phyloP scores from a whole-genome alignment of 2,329 filamentous ascomycete genomes.

The Macrophomina tecta region DNA sequence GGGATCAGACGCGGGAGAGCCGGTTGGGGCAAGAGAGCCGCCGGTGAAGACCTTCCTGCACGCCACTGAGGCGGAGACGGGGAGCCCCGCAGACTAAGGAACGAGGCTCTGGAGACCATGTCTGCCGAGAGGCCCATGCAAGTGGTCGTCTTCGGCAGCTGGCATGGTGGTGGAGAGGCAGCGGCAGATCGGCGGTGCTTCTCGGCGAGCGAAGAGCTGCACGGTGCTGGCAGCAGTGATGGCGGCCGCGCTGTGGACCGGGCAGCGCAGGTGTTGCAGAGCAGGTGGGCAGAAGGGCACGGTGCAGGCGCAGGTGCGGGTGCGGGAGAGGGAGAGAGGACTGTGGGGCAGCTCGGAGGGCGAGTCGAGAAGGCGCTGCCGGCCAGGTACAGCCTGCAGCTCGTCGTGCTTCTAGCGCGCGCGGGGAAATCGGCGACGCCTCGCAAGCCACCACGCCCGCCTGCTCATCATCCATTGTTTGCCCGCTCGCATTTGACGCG shows the following conservation, averaged over 20 bases:
- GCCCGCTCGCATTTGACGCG: neutral
- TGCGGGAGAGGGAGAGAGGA: neutral
- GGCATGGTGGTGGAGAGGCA: neutral
- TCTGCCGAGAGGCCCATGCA: neutral
- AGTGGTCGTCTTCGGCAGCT: neutral
- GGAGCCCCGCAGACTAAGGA: conserved; percentile 9
- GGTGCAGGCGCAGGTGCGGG: neutral
- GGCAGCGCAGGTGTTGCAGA: no score
- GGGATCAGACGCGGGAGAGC: neutral
- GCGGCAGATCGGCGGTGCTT: conserved; percentile 15
- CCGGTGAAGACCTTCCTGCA: neutral
- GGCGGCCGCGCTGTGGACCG: neutral
- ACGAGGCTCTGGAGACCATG: neutral
- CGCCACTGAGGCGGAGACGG: conserved; percentile 5
- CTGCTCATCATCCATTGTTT: neutral
- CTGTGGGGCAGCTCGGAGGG: neutral
- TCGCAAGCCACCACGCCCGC: neutral
- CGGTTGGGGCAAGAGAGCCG: neutral
- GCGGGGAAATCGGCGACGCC: neutral
- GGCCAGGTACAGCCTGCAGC: neutral
- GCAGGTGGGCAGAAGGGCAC: neutral
- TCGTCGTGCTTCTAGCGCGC: neutral
- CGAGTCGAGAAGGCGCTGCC: conserved; percentile 8
- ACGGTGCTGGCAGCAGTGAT: neutral
- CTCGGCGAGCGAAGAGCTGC: neutral